Conservation (phyloP, 441 rosid species). For the Adansonia rubrostipa region DNA sequence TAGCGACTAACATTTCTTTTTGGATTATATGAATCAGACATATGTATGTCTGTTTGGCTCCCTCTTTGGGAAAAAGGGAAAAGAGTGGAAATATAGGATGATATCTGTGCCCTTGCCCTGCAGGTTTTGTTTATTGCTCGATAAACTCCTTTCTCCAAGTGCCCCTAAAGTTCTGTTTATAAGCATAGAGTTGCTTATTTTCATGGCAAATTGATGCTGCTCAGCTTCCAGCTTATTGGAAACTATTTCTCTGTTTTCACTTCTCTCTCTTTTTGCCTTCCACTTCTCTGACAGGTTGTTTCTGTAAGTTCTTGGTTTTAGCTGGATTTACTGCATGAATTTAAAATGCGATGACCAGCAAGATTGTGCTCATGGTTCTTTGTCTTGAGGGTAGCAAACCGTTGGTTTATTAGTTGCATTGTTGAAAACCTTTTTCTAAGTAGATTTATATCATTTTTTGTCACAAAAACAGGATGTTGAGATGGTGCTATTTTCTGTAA, state of each 20-base stretch:
- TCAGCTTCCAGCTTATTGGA: slow-evolving; percentile 5
- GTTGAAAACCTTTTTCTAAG: background rate
- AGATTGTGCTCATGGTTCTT: background rate
- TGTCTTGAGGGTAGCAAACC: background rate
- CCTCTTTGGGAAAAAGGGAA: background rate
- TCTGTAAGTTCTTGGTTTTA: slow-evolving; percentile 11
- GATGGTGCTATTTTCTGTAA: background rate
- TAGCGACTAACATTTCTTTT: background rate
- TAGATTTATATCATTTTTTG: background rate
- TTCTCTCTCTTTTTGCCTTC: background rate
- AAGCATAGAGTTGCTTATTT: background rate
- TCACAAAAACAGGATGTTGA: background rate
- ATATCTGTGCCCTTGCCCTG: background rate
- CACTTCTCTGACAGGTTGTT: background rate
- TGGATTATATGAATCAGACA: background rate
- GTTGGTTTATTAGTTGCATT: slow-evolving; percentile 11
- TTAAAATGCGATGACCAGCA: background rate
- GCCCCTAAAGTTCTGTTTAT: background rate
- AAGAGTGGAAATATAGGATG: slow-evolving; percentile 6
- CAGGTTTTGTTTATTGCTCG: background rate
- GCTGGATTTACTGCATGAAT: slow-evolving; percentile 9
- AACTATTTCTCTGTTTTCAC: background rate
- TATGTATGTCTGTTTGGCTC: background rate
- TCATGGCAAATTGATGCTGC: slow-evolving; percentile 10
- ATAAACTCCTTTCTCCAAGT: background rate